Base-by-base conservation (phyloP, 2,329 filamentous ascomycete genomes). In the Cladobotryum mycophilum region DNA sequence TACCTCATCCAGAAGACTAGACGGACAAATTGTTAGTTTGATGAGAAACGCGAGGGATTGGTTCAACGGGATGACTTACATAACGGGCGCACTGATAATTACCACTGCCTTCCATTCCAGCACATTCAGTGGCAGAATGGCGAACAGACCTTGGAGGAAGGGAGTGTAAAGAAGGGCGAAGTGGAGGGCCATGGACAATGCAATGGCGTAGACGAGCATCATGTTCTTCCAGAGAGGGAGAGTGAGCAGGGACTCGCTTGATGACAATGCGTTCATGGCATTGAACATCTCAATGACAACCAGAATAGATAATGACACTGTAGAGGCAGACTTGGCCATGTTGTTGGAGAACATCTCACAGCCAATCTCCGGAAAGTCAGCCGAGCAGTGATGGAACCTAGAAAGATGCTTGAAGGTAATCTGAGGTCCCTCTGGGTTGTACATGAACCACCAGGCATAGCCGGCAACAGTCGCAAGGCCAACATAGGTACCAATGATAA, bases 401-500 rank as follows among this genome's bases (percentile, higher is more conserved):
- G 86, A 77, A 58, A 99, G 76, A 67, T 99, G 89, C 68, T 80
- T 86, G 74, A 97, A 96, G 56, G 77, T 84, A 70, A 99, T 95
- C 68, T 95, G 88, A 20, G 93, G 93, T 1, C 93, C 93, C 58
- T 85, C 82, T 8, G 84, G 73, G 74, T 97, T 92, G 76, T 87
- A 96, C 86, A 99, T 91, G 77, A 97, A 99, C 89, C 90, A 99
- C 93, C 93, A 99, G n/a, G 89, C 92, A 66, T 99, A 99, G 42
- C 95, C 93, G 64, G 86, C 90, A 17, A 99, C 95, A 3, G 93
- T 99, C 48, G 93, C 93, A 38, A 89, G 77, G 65, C 93, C 93
- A 52, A 99, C 93, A 58, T 99, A 99, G 8, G 84, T 89, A 55
- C 93, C 93, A 61, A 99, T 93, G 45, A 97, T 85, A 76, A 99